Evolutionary conservation across 306 rosid species (phyloP).

Genomic region (Quercus cerris): DNA sequence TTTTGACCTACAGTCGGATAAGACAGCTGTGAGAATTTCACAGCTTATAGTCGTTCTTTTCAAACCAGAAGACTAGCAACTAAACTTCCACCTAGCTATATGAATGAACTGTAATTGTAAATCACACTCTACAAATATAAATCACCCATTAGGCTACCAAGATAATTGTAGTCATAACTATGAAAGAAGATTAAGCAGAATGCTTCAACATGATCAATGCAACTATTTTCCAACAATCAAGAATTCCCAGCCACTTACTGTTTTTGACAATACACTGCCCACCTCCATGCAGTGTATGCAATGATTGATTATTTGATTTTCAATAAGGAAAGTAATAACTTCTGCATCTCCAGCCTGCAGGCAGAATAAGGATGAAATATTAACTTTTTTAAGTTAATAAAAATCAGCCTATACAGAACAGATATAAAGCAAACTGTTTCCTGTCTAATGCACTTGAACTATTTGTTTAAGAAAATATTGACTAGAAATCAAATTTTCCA

Average conservation of each 20-base stretch:
- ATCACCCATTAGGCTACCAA: not conserved
- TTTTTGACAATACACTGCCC: conserved; percentile 28
- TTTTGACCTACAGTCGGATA: too few relatives aligned
- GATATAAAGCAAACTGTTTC: not conserved
- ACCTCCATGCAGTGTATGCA: conserved; percentile 39
- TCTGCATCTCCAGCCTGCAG: conserved; percentile 28
- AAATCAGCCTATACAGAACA: not conserved
- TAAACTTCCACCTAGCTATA: too few relatives aligned
- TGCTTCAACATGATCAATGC: not conserved
- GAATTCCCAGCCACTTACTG: conserved; percentile 24
- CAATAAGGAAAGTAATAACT: conserved; percentile 20
- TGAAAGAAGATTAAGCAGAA: not conserved
- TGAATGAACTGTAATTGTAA: not conserved
- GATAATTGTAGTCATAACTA: not conserved
- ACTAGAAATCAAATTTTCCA: not conserved
- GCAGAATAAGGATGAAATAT: not conserved
- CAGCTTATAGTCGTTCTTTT: too few relatives aligned
- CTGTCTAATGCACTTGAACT: too few relatives aligned
- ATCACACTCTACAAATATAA: not conserved
- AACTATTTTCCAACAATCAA: not conserved
- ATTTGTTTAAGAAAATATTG: not conserved
- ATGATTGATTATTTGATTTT: conserved; percentile 15
- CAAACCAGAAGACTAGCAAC: too few relatives aligned
- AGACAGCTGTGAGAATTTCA: too few relatives aligned
- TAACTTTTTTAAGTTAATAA: not conserved